These are phyloP conservation scores for Dryas integrifolia DNA, from an alignment of 331 rosid genomes.

Conservation along the genomic window DNA sequence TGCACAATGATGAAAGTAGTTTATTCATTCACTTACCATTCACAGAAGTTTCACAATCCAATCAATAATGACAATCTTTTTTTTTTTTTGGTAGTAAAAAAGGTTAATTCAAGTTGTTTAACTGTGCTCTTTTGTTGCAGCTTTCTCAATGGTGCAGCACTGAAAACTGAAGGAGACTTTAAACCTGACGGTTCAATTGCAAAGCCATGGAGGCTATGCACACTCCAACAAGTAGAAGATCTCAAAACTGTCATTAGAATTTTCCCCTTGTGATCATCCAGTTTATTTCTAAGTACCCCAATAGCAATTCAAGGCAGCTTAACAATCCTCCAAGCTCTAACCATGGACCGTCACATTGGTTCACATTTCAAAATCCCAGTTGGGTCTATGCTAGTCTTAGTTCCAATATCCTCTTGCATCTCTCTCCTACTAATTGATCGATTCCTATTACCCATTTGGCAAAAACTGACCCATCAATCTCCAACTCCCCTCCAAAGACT, in stretches of 20 bases:
- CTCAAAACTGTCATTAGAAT: conserved; percentile 40
- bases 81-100: no score
- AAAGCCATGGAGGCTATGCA: conserved; percentile 58
- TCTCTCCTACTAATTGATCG: conserved; percentile 45
- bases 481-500: conserved; percentile 44
- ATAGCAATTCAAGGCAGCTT: conserved; percentile 45
- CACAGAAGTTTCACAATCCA: no score
- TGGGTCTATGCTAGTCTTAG: conserved; percentile 34
- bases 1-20: no score
- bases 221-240: conserved; percentile 54
- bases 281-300: conserved; percentile 45
- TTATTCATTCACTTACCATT: no score
- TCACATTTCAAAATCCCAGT: conserved; percentile 51
- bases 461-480: conserved; percentile 29
- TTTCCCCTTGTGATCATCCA: conserved; percentile 42
- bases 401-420: conserved; percentile 31
- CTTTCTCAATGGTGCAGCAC: conserved; percentile 48
- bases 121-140: conserved; percentile 25
- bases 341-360: conserved; percentile 51
- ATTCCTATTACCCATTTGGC: conserved; percentile 38
- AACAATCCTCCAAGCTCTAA: conserved; percentile 55
- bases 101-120: no score
- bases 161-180: conserved; percentile 42
- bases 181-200: conserved; percentile 33
- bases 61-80: no score